Evolutionary conservation across 129 eudicot genomes (phyloP).

Genomic region (Ambrosia artemisiifolia): DNA sequence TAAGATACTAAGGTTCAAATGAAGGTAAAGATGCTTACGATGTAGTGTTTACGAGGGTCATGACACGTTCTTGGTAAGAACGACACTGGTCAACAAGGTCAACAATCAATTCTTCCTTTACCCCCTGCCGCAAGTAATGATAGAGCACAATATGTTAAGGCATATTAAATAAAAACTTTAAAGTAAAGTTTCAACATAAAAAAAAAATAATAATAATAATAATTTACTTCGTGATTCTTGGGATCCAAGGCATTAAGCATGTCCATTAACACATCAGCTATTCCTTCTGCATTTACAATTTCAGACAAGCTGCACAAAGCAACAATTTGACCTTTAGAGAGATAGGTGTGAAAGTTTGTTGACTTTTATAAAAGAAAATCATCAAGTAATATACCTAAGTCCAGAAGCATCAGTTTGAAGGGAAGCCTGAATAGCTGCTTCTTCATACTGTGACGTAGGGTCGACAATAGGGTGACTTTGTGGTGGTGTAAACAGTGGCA

Average conservation of each 20-base stretch:
- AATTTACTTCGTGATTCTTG: conserved; percentile 20
- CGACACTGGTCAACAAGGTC: conserved; percentile 97
- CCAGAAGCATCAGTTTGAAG: conserved; percentile 74
- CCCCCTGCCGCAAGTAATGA: conserved; percentile 36
- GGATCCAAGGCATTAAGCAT: conserved; percentile 89
- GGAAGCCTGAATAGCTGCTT: conserved; percentile 86
- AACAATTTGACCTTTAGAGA: neutral
- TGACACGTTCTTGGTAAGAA: conserved; percentile 84
- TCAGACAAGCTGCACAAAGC: conserved; percentile 65
- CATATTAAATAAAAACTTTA: too few relatives aligned
- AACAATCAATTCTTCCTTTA: conserved; percentile 86
- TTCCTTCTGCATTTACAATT: conserved; percentile 85
- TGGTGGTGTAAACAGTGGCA: conserved; percentile 90
- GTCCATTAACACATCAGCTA: conserved; percentile 83
- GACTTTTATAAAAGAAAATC: neutral
- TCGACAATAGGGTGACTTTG: conserved; percentile 75
- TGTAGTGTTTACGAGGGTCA: conserved; percentile 83
- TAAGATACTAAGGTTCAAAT: neutral
- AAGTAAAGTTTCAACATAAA: too few relatives aligned
- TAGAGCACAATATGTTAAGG: too few relatives aligned
- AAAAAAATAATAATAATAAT: too few relatives aligned
- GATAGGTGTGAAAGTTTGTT: too few relatives aligned
- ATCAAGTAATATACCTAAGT: conserved; percentile 48
- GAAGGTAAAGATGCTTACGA: conserved; percentile 45
- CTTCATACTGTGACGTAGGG: conserved; percentile 57